Base-by-base conservation (phyloP, 2,329 filamentous ascomycete species). In the Neonectria magnoliae region DNA sequence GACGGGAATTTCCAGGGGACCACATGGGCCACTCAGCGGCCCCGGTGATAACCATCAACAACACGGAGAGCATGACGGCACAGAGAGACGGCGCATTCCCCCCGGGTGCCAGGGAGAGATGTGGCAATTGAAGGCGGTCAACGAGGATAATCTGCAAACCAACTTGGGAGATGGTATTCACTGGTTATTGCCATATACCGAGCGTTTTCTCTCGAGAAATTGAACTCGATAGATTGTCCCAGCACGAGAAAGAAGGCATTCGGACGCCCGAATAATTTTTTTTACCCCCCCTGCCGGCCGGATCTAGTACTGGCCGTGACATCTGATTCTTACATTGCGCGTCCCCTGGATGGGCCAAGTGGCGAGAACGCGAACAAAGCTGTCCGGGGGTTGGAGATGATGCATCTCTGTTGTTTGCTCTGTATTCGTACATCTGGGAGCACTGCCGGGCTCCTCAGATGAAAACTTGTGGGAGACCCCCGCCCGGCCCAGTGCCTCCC, bases 1-100 rank as follows among this genome's bases (percentile, higher is more conserved):
- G 31, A 68, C 71, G 71, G 71, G 61, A 70, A 71, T 73, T 72
- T 68, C 62, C 56, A 72, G 71, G 71, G 57, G 68, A 60, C 48
- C 20, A 61, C 60, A 62, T 66, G 64, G 64, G 60, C 62, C 70
- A 73, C 64, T 71, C 47, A 56, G 41, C 54, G 65, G 57, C 60
- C 69, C 63, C 52, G 55, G 66, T 41, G 27, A 56, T 61, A 47
- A 44, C 18, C 38, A 47, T 44, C 48, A 38, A 69, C 48, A 38
- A 70, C 59, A 59, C n/a, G 38, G 38, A 42, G 16, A 42, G 57
- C 42, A 58, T 57, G 5, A 57, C 36, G 20, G 45, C 18, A 56
- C 44, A 20, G 52, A 29, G 58, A 56, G 51, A 54, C 54, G 47
- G 58, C 36, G 14, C 6, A 55, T 51, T 57, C 54, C 38, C 33